phyloP scores from a whole-genome alignment of 2,329 filamentous ascomycete genomes.

The Talaromyces atroroseus region DNA sequence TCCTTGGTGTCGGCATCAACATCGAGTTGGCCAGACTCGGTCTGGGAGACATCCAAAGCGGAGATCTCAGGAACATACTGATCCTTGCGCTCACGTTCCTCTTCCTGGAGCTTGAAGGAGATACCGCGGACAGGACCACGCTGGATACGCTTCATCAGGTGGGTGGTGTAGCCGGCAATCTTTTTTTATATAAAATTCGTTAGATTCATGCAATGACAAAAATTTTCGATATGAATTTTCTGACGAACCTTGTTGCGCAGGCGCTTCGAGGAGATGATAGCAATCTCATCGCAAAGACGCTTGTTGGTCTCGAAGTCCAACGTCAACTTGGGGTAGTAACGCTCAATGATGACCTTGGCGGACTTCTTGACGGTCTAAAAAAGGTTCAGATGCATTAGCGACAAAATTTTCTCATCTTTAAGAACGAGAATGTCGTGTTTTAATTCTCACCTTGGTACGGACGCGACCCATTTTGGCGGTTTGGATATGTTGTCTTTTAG shows the following conservation, averaged over 20 bases:
- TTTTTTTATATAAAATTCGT: too few species aligned
- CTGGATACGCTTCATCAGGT: conserved; percentile 99
- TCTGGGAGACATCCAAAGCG: conserved; percentile 94
- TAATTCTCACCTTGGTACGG: conserved; percentile 38
- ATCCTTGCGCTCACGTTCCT: conserved; percentile 99
- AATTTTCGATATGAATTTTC: too few species aligned
- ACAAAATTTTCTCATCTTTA: neutral
- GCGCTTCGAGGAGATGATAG: conserved; percentile 98
- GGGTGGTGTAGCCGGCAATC: conserved; percentile 98
- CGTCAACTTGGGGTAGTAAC: conserved; percentile 94
- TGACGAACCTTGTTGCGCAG: conserved; percentile 87
- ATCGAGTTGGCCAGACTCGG: conserved; percentile 87
- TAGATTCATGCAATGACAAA: too few species aligned
- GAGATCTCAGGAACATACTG: conserved; percentile 99
- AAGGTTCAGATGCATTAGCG: neutral
- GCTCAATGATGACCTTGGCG: conserved; percentile 99
- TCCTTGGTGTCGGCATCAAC: conserved; percentile 98
- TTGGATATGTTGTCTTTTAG: conserved; percentile 17
- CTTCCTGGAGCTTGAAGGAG: conserved; percentile 99
- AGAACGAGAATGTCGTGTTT: neutral
- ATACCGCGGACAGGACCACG: conserved; percentile 98
- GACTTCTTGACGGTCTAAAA: conserved; percentile 66
- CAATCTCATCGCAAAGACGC: conserved; percentile 99
- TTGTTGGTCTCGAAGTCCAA: conserved; percentile 99
- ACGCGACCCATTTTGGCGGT: conserved; percentile 47